Evolutionary conservation across 2,329 filamentous ascomycete species (phyloP).

Genomic region (Fusarium musae): DNA sequence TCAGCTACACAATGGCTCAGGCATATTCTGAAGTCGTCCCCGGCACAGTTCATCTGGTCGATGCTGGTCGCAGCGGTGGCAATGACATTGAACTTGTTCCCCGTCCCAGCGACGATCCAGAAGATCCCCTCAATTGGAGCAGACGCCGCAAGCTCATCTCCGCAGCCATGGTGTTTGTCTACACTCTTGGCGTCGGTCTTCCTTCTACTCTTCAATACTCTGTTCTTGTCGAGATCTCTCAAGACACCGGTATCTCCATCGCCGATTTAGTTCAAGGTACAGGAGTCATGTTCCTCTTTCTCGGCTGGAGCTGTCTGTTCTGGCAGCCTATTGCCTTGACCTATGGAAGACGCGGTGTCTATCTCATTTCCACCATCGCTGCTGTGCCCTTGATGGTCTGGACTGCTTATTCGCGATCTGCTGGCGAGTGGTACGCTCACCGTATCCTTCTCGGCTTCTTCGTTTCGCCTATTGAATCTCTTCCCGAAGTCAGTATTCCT

Average conservation of each 20-base stretch:
- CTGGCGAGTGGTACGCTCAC: not conserved
- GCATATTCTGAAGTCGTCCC: not conserved
- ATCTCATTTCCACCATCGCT: not conserved
- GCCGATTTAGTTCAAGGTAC: not conserved
- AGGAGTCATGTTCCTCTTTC: slow-evolving; percentile 2
- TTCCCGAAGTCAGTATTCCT: not conserved
- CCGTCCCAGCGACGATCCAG: not conserved
- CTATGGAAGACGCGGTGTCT: not conserved
- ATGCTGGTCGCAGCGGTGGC: not conserved
- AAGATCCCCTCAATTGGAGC: slow-evolving; percentile 6
- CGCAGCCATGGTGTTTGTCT: not conserved
- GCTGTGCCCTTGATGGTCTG: not conserved
- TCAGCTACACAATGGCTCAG: not conserved
- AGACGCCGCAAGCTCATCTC: not conserved
- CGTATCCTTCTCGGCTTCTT: not conserved
- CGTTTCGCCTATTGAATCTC: not conserved
- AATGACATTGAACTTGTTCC: slow-evolving; percentile 6
- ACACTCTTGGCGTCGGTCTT: not conserved
- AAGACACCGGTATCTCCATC: not conserved
- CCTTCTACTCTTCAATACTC: not conserved
- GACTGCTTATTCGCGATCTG: not conserved
- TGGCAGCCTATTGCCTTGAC: slow-evolving; percentile 3
- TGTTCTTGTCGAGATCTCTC: not conserved
- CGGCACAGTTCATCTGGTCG: not conserved
- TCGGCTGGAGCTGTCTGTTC: not conserved